Base-by-base conservation (phyloP, 495 filamentous ascomycete species). In the Xylaria flabelliformis region DNA sequence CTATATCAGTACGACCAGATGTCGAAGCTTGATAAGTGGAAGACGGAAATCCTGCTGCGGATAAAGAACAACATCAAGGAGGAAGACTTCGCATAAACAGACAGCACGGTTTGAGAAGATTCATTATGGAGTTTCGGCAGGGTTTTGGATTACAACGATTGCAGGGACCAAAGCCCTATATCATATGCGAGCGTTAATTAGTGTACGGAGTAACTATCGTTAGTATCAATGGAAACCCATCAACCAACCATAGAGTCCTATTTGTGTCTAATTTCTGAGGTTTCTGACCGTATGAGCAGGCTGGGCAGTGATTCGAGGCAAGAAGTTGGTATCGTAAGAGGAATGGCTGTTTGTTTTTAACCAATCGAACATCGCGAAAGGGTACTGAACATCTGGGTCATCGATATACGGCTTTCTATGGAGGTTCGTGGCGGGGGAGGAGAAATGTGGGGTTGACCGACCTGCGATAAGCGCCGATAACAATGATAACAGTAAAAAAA, bases 11-110 rank as follows among this genome's bases (percentile, higher is more conserved):
- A 85, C 77, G 92, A 97, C 81, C 92, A 95, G 84, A 86, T 97
- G 84, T 95, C 91, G 82, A 93, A 94, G 83, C 83, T 97, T 76
- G 94, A 97, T 78, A 94, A 94, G 85, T 98, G 95, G 95, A 95
- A 97, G 90, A 97, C 92, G 68, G 94, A 91, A 48, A 86, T 97
- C 48, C 82, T 97, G 63, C 80, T 97, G 76, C 87, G 90, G 76
- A 85, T 97, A 76, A 97, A 97, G 89, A 90, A 90, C 76, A 86
- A 83, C 64, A 95, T 97, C 76, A 91, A 93, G 83, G 86, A 95
- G 70, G 84, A 85, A 69, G 85, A 87, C 75, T 87, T 87, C 73
- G 81, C 85, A 36, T 86, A 67, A 77, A 67, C 12, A 19, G 53
- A 51, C 44, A 50, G 8, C 34, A 61, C 19, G 36, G 55, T n/a